phyloP scores from a whole-genome alignment of 1,284 basidiomycete species.

The Heliocybe sulcata region DNA sequence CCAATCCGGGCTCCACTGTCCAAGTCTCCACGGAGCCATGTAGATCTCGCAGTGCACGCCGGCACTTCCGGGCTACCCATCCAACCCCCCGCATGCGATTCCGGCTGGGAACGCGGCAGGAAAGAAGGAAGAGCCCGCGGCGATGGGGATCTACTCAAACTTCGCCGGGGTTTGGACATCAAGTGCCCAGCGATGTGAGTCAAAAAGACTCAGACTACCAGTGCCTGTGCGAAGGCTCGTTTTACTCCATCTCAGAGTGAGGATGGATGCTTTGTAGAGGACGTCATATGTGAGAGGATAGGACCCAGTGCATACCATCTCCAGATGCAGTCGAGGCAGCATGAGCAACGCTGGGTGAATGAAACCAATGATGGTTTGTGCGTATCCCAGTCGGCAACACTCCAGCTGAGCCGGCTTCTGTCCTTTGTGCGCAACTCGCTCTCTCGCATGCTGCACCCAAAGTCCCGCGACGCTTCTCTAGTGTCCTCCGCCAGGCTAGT shows the following conservation, averaged over 20 bases:
- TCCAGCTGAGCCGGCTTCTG: too few species aligned
- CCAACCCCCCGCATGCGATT: background rate
- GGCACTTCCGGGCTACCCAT: background rate
- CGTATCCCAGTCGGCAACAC: background rate
- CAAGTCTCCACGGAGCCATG: slow-evolving; percentile 2
- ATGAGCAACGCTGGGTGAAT: slow-evolving; percentile 1
- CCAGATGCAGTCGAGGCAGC: background rate
- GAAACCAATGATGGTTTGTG: background rate
- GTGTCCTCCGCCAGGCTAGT: background rate
- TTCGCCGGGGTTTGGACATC: slow-evolving; percentile 1
- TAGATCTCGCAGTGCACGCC: slow-evolving; percentile 1
- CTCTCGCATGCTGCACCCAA: background rate
- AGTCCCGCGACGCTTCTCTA: slow-evolving; percentile 3
- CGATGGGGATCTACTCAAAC: slow-evolving; percentile 2
- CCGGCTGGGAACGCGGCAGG: background rate
- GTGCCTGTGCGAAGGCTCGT: background rate
- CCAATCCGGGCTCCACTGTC: background rate
- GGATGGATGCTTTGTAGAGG: background rate
- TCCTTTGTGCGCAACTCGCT: background rate
- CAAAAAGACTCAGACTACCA: slow-evolving; percentile 1
- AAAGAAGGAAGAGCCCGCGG: background rate
- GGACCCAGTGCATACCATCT: background rate
- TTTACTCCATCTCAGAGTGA: background rate
- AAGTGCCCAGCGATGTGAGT: background rate
- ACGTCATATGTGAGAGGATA: background rate